These are phyloP conservation scores for Komagataella ulmi DNA, from an alignment of 805 yeast species.

Conservation along the genomic window DNA sequence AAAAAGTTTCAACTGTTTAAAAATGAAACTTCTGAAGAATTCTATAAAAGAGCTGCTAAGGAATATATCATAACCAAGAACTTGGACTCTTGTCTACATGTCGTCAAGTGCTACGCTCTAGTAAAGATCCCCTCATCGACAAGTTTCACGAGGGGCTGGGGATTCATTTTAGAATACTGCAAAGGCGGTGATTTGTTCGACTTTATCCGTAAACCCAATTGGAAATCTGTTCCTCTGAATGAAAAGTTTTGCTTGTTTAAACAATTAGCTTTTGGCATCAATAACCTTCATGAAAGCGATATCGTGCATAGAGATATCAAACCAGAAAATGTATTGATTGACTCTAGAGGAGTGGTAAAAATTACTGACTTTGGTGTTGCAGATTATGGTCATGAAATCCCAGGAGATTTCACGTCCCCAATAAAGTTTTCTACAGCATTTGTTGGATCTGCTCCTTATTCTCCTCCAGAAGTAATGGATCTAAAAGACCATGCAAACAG, in stretches of 20 bases:
- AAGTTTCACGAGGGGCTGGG: slow-evolving; percentile 62
- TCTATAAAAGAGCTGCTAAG: slow-evolving; percentile 55
- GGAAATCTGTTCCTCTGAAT: slow-evolving; percentile 34
- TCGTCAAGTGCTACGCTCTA: slow-evolving; percentile 44
- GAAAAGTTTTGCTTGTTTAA: slow-evolving; percentile 66
- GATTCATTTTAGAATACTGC: slow-evolving; percentile 58
- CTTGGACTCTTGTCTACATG: slow-evolving; percentile 42
- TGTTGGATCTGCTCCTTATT: slow-evolving; percentile 79
- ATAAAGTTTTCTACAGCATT: slow-evolving; percentile 29
- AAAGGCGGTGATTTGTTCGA: slow-evolving; percentile 48
- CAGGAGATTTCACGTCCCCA: slow-evolving; percentile 35
- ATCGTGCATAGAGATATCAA: slow-evolving; percentile 91
- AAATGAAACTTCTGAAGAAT: slow-evolving; percentile 58
- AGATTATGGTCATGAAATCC: slow-evolving; percentile 48
- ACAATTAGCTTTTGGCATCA: slow-evolving; percentile 54
- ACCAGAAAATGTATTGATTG: slow-evolving; percentile 80
- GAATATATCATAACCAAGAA: slow-evolving; percentile 57
- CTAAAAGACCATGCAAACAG: slow-evolving; percentile 23
- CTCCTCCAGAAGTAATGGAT: slow-evolving; percentile 68
- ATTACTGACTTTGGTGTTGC: slow-evolving; percentile 93
- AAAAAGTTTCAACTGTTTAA: slow-evolving; percentile 53
- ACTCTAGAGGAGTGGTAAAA: slow-evolving; percentile 42
- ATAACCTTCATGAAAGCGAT: slow-evolving; percentile 57
- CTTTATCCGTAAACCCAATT: slow-evolving; percentile 43
- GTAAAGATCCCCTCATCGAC: slow-evolving; percentile 47